phyloP scores from a whole-genome alignment of 345 rosid species.

The Aurinia saxatilis region DNA sequence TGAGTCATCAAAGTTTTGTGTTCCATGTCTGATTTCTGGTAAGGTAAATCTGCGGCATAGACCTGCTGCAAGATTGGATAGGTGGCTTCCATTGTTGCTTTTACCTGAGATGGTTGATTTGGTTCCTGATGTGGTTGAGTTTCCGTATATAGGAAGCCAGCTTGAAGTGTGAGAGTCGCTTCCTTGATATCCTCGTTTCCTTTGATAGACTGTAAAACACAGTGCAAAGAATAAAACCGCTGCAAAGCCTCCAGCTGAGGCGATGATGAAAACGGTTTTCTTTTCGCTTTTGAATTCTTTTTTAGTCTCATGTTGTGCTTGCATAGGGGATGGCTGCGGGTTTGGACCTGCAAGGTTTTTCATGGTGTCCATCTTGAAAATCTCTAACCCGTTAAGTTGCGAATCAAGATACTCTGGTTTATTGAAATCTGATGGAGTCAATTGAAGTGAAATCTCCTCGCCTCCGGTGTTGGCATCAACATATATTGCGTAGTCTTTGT shows the following conservation, averaged over 20 bases:
- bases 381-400: slow-evolving; percentile 61
- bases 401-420: slow-evolving; percentile 46
- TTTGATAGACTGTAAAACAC: slow-evolving; percentile 32
- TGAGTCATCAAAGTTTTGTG: slow-evolving; percentile 58
- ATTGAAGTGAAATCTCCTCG: slow-evolving; percentile 38
- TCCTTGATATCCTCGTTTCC: slow-evolving; percentile 26
- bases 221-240: slow-evolving; percentile 48
- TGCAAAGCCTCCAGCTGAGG: slow-evolving; percentile 59
- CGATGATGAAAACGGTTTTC: slow-evolving; percentile 26
- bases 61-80: slow-evolving; percentile 54
- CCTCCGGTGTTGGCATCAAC: slow-evolving; percentile 35
- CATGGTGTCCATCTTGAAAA: slow-evolving; percentile 50
- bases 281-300: slow-evolving; percentile 15
- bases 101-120: slow-evolving; percentile 50
- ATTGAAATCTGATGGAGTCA: slow-evolving; percentile 40
- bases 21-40: slow-evolving; percentile 52
- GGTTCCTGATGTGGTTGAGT: slow-evolving; percentile 41
- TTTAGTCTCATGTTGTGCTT: slow-evolving; percentile 24
- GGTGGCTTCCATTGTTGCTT: slow-evolving; percentile 38
- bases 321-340: slow-evolving; percentile 54
- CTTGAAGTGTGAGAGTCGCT: slow-evolving; percentile 46
- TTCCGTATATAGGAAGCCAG: slow-evolving; percentile 61
- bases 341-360: slow-evolving; percentile 61
- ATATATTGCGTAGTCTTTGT: slow-evolving; percentile 49
- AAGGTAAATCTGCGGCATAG: slow-evolving; percentile 65